Evolutionary conservation across 352 stramenopile genomes (phyloP), one percentile per base, ranked within the genome.

Genomic region (Globisporangium okanoganense): DNA sequence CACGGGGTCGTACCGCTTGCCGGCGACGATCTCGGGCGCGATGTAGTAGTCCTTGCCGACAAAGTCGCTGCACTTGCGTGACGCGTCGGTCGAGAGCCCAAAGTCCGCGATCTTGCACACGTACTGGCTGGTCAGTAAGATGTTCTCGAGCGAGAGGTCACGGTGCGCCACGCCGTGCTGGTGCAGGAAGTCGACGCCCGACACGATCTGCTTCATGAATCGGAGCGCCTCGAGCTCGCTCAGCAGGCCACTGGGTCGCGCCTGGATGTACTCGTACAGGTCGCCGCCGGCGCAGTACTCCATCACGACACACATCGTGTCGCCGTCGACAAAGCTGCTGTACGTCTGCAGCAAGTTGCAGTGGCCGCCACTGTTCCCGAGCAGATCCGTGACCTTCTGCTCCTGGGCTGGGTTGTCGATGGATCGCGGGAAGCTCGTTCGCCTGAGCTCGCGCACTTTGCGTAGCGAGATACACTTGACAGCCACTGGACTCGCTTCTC

Each of bases 101-200:
- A 87, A 86, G 62, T 87, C 76, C 14, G 67, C 57, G 45, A 87
- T 66, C 59, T 90, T 87, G 65, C 70, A 73, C 40, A 44, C 50
- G 33, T 69, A 70, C 7, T 38, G 7, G 35, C 77, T 62, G 10
- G 35, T 16, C 0, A 87, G 60, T 13, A 87, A 69, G 16, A 87
- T 62, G 66, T 88, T 88, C 62, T 88, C 78, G 13, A 85, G 71
- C 20, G 76, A 88, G 10, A 88, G 47, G 58, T 86, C 78, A 3
- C 78, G 76, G 56, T 88, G 78, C 22, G 75, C 75, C 27, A 78
- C 50, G n/a, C 35, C 36, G 31, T 58, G 40, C 3, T n/a, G 20
- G 75, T 64, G 58, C 13, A 66, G 16, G 33, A 41, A 66, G 14
- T 29, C 10, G 3, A 66, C 13, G 2, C 60, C 60, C 8, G 9